A percentile compares a stretch with the other conserved stretches of the same genome.
Evolutionary conservation across 441 rosid species (phyloP).

Genomic region (Populus trichocarpa): DNA sequence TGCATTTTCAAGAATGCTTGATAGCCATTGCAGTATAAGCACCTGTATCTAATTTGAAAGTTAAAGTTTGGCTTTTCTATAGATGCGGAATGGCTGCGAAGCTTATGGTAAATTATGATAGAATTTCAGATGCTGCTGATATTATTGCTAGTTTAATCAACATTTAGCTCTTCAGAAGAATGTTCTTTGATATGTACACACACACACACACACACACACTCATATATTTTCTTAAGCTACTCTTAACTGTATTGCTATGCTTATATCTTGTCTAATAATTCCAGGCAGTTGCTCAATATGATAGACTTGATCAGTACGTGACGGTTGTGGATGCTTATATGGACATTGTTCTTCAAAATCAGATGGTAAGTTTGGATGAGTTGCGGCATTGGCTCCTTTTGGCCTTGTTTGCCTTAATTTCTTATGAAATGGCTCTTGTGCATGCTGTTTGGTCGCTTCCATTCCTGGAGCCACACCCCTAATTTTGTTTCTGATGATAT

Average conservation of each 20-base stretch:
- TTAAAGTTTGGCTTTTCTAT: constrained; percentile 1
- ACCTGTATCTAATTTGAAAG: neutral
- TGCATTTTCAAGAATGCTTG: neutral
- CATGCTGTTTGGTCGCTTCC: constrained; percentile 6
- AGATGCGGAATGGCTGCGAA: neutral
- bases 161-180: neutral
- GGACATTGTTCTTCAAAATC: constrained; percentile 73
- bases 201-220: no score
- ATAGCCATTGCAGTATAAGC: neutral
- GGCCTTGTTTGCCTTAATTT: constrained; percentile 3
- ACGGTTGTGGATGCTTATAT: constrained; percentile 76
- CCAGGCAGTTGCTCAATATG: constrained; percentile 58
- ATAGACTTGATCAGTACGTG: constrained; percentile 63
- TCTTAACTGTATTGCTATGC: neutral
- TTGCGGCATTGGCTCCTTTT: constrained; percentile 5
- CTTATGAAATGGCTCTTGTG: constrained; percentile 7
- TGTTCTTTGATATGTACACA: neutral
- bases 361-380: constrained; percentile 52
- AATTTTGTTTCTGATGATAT: neutral
- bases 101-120: neutral
- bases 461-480: neutral
- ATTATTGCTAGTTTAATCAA: neutral
- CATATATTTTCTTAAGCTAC: constrained; percentile 3
- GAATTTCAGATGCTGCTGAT: neutral
- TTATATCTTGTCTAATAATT: constrained; percentile 10